These are phyloP conservation scores for Dryadomyces quercivorus DNA, from an alignment of 2,329 filamentous ascomycete genomes.

Conservation along the genomic window DNA sequence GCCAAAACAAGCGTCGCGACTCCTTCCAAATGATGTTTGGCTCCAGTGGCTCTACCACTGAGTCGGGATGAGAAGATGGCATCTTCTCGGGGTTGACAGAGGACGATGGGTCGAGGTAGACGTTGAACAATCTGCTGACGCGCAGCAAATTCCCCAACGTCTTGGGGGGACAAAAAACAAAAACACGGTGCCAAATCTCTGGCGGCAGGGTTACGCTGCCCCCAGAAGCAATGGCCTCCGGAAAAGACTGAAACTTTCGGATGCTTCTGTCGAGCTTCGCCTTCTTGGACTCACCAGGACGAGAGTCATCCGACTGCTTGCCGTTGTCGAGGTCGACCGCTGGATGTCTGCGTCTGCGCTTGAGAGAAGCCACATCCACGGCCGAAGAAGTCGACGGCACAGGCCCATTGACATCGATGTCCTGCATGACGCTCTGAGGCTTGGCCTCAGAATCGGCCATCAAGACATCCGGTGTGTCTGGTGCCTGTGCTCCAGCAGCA, in stretches of 20 bases:
- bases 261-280: conserved; percentile 13
- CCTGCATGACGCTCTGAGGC: neutral
- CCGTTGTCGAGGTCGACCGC: too few species aligned
- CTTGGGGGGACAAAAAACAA: conserved; percentile 52
- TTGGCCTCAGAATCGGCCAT: neutral
- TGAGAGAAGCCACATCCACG: neutral
- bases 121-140: conserved; percentile 56
- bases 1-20: conserved; percentile 53
- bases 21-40: conserved; percentile 59
- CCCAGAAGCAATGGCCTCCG: neutral
- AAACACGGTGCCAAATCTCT: conserved; percentile 59
- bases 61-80: conserved; percentile 14
- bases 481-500: too few species aligned
- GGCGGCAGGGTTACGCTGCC: conserved; percentile 33
- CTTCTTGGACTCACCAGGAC: conserved; percentile 15
- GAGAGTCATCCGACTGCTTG: neutral
- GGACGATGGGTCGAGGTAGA: conserved; percentile 40
- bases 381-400: neutral
- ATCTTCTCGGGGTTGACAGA: conserved; percentile 5
- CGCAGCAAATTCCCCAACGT: conserved; percentile 52
- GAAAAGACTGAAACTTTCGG: neutral
- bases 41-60: conserved; percentile 22
- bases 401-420: neutral
- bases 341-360: neutral
- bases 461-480: neutral